Conservation (phyloP, 805 yeast species). For the Barnettozyma pratensis region DNA sequence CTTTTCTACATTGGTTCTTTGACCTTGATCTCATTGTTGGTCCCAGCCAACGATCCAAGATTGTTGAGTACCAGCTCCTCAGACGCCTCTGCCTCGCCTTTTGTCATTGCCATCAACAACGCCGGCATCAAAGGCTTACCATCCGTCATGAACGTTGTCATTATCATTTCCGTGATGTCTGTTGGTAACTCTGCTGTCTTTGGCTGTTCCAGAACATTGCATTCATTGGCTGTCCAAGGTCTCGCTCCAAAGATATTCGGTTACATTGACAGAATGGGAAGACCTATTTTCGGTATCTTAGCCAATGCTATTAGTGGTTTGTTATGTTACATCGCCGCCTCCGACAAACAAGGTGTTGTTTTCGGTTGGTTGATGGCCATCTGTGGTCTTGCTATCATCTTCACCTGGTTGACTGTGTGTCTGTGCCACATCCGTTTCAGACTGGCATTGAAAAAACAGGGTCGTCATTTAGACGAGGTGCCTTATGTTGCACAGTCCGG, state of each 20-base stretch:
- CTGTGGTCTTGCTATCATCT: slow-evolving; percentile 42
- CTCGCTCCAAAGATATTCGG: slow-evolving; percentile 38
- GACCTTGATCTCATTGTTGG: slow-evolving; percentile 41
- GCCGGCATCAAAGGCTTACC: slow-evolving; percentile 34
- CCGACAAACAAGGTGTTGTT: slow-evolving; percentile 33
- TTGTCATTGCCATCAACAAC: slow-evolving; percentile 40
- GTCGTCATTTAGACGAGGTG: slow-evolving; percentile 35
- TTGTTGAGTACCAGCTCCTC: slow-evolving; percentile 27
- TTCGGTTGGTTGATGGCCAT: slow-evolving; percentile 46
- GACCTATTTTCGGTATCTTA: slow-evolving; percentile 42
- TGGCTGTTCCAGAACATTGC: slow-evolving; percentile 50
- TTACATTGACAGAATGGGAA: slow-evolving; percentile 44
- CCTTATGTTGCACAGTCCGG: slow-evolving; percentile 40
- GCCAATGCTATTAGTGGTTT: slow-evolving; percentile 37
- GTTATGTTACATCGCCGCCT: slow-evolving; percentile 41
- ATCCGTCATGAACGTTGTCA: slow-evolving; percentile 36
- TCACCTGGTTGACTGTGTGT: slow-evolving; percentile 47
- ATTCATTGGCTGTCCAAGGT: slow-evolving; percentile 40
- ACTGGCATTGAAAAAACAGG: slow-evolving; percentile 38
- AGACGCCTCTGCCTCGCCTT: slow-evolving; percentile 39
- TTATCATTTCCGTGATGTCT: slow-evolving; percentile 35
- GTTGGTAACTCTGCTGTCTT: slow-evolving; percentile 54
- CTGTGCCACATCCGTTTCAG: slow-evolving; percentile 41
- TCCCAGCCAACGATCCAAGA: slow-evolving; percentile 37
- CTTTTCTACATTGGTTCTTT: slow-evolving; percentile 43